Evolutionary conservation across 2,329 filamentous ascomycete genomes (phyloP).

Genomic region (Aspergillus novofumigatus): DNA sequence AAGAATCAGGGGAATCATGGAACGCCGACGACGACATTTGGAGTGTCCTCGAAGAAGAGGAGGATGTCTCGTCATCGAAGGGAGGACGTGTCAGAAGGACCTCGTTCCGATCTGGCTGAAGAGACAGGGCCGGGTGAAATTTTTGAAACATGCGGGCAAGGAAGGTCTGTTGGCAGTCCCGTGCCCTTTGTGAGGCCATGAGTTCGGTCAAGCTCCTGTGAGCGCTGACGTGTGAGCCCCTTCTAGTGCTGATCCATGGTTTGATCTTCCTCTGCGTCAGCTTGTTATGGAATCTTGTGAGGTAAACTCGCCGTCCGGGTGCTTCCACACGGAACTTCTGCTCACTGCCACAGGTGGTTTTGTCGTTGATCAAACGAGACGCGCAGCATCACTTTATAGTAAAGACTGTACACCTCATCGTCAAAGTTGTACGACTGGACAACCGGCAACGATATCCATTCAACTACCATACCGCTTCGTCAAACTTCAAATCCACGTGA

Average conservation of each 20-base stretch:
- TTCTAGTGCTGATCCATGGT: conserved; percentile 13
- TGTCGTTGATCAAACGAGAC: neutral
- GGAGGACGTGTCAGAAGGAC: conserved; percentile 29
- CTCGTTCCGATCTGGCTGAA: conserved; percentile 29
- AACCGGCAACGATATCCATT: neutral
- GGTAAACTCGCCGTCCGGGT: neutral
- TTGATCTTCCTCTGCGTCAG: conserved; percentile 11
- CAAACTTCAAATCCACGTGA: neutral
- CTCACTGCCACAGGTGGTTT: neutral
- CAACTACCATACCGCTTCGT: neutral
- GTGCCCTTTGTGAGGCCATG: neutral
- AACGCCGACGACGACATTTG: conserved; percentile 36
- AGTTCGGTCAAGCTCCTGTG: neutral
- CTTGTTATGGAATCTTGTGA: conserved; percentile 12
- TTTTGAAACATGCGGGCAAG: conserved; percentile 14
- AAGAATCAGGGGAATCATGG: conserved; percentile 41
- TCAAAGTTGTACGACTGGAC: neutral
- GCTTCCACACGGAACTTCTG: neutral
- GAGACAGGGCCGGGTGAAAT: conserved; percentile 11
- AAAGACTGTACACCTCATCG: neutral
- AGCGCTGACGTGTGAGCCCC: neutral
- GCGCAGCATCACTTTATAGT: neutral
- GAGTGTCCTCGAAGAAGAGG: conserved; percentile 31
- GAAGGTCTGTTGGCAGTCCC: conserved; percentile 27
- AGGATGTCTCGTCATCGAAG: conserved; percentile 38